phyloP scores from a whole-genome alignment of 2,329 filamentous ascomycete species.

The Neofusicoccum kwambonambiense region DNA sequence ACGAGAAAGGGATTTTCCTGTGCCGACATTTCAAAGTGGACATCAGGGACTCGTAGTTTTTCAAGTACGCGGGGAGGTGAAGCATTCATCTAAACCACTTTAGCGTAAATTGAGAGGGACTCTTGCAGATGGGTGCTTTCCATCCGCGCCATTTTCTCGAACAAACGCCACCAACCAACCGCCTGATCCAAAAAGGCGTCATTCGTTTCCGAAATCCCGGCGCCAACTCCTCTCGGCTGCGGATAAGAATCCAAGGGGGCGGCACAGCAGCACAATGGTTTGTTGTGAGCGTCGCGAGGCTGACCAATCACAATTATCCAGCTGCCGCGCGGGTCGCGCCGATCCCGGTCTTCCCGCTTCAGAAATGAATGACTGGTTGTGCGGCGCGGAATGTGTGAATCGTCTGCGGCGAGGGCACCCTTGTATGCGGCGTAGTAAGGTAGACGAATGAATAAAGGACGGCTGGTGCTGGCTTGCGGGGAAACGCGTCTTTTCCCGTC shows the following conservation, averaged over 20 bases:
- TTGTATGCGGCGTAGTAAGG: background rate
- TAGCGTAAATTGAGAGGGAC: no score
- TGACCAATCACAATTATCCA: background rate
- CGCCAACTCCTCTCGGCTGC: background rate
- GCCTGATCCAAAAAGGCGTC: background rate
- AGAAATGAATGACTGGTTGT: background rate
- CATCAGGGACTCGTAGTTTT: background rate
- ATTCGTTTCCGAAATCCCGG: background rate
- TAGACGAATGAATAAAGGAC: background rate
- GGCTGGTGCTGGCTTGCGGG: background rate
- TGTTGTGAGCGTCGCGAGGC: no score
- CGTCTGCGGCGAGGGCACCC: background rate
- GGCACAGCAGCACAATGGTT: no score
- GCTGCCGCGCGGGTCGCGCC: no score
- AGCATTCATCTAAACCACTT: no score
- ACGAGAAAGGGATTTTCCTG: no score
- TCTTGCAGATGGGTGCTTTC: no score
- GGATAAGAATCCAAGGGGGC: no score
- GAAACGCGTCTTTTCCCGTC: background rate
- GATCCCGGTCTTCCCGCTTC: background rate
- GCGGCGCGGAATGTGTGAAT: background rate
- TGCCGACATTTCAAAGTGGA: no score
- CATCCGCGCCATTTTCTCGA: no score
- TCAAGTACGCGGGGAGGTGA: no score
- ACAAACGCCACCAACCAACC: background rate